phyloP scores from a whole-genome alignment of 352 stramenopile genomes.

The Peronospora belbahrii region DNA sequence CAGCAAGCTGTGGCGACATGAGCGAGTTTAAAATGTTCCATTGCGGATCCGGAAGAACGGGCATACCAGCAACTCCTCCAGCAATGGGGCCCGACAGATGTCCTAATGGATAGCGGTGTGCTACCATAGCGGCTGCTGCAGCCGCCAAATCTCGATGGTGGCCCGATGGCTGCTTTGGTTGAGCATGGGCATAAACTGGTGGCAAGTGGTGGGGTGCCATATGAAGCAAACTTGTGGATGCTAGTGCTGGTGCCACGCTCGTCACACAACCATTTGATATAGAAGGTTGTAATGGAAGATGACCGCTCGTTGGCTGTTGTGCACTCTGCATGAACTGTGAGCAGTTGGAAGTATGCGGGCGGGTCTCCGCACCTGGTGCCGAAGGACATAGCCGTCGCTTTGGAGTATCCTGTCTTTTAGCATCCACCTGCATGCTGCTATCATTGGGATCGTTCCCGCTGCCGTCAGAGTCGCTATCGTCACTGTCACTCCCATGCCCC shows the following conservation, averaged over 20 bases:
- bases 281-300: constrained; percentile 8
- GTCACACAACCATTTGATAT: constrained; percentile 11
- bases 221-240: constrained; percentile 7
- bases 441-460: constrained; percentile 22
- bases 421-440: constrained; percentile 20
- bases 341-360: constrained; percentile 14
- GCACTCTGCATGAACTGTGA: constrained; percentile 28
- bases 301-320: constrained; percentile 15
- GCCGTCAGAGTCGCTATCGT: constrained; percentile 33
- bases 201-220: constrained; percentile 25
- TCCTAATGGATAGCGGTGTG: constrained; percentile 32
- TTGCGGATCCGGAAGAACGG: constrained; percentile 56
- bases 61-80: constrained; percentile 19
- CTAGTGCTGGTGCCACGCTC: constrained; percentile 3
- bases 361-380: not conserved
- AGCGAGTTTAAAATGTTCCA: constrained; percentile 76
- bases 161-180: constrained; percentile 19
- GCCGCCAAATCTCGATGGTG: constrained; percentile 22
- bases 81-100: constrained; percentile 11
- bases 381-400: constrained; percentile 10
- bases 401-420: constrained; percentile 8
- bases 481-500: constrained; percentile 22
- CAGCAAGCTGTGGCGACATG: constrained; percentile 58
- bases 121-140: constrained; percentile 27
- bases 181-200: constrained; percentile 19